phyloP scores from a whole-genome alignment of 1,284 basidiomycete species.

The Clitocybe nebularis region DNA sequence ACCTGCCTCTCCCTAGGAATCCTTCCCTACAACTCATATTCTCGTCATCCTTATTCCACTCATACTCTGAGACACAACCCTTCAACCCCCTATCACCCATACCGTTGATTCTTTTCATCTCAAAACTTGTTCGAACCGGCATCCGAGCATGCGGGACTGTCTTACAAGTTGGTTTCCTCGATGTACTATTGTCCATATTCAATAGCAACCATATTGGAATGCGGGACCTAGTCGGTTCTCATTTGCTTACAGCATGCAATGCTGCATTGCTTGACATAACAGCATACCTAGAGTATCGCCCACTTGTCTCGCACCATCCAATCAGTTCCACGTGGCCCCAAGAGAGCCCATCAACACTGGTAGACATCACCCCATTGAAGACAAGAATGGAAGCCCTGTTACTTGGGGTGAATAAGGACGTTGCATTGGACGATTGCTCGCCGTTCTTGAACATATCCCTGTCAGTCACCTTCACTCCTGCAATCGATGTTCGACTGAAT shows the following conservation, averaged over 20 bases:
- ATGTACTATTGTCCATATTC: constrained; percentile 14
- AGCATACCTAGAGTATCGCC: constrained; percentile 14
- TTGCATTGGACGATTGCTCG: constrained; percentile 9
- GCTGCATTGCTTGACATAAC: constrained; percentile 14
- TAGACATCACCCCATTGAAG: constrained; percentile 4
- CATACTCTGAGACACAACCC: constrained; percentile 3
- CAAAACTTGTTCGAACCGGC: constrained; percentile 14
- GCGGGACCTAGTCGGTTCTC: background rate
- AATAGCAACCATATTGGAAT: constrained; percentile 8
- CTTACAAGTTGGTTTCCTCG: constrained; percentile 17
- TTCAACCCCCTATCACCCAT: constrained; percentile 8
- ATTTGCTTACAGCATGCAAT: constrained; percentile 16
- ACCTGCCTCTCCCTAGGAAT: constrained; percentile 17
- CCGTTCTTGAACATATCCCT: constrained; percentile 10
- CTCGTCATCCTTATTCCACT: constrained; percentile 12
- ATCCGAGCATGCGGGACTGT: constrained; percentile 9
- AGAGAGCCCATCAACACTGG: background rate
- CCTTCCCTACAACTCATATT: constrained; percentile 14
- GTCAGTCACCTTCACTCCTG: no score
- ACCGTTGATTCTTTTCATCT: constrained; percentile 16
- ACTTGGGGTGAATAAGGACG: constrained; percentile 11
- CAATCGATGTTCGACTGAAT: no score
- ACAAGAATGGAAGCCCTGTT: constrained; percentile 8
- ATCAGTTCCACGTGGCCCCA: constrained; percentile 14
- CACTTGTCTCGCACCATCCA: constrained; percentile 12